Evolutionary conservation across 306 rosid genomes (phyloP), one percentile per base, ranked within the genome.

Genomic region (Fragaria nilgerrensis): DNA sequence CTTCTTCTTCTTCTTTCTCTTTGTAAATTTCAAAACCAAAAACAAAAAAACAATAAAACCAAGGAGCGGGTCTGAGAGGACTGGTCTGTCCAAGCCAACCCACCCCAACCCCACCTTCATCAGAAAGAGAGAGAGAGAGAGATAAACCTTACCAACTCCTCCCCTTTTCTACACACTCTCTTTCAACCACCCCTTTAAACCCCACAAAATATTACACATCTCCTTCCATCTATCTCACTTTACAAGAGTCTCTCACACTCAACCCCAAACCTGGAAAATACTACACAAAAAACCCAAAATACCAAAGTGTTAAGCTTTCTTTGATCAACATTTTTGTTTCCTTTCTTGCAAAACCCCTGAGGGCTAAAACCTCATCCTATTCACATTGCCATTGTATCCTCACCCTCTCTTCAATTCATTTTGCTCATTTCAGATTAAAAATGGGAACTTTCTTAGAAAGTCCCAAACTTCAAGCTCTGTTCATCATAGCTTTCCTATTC

Each of bases 401-500:
- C 14, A 20, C 45, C 34, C 11, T 43, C 11, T 43, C 8, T 65
- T 59, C 23, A 16, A 63, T 29, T 20, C 27, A 72, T 37, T 74
- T 81, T 14, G 45, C 37, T 29, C 5, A 45, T 74, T 29, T 72
- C 93, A 90, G 93, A 71, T 78, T 76, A 77, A 44, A 58, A 62
- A 62, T 75, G 70, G 78, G n/a, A 58, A 19, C 67, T 72, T 49
- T 55, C 12, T 48, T 74, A 63, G 23, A 5, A 62, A 68, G 56
- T 79, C 63, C 81, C 66, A 84, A 58, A 52, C 78, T 84, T 62
- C 88, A 73, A 34, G 32, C 82, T 73, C 59, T 92, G 32, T 19
- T 94, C 45, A 72, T 94, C 75, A 79, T 86, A 14, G 27, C 88
- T 61, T 90, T 81, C 75, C 77, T 92, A 17, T 45, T 95, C 41